Percentiles rank a stretch among this genome's conserved stretches.
Conservation (phyloP, 495 filamentous ascomycete genomes). For the Friedmanniomyces endolithicus region DNA sequence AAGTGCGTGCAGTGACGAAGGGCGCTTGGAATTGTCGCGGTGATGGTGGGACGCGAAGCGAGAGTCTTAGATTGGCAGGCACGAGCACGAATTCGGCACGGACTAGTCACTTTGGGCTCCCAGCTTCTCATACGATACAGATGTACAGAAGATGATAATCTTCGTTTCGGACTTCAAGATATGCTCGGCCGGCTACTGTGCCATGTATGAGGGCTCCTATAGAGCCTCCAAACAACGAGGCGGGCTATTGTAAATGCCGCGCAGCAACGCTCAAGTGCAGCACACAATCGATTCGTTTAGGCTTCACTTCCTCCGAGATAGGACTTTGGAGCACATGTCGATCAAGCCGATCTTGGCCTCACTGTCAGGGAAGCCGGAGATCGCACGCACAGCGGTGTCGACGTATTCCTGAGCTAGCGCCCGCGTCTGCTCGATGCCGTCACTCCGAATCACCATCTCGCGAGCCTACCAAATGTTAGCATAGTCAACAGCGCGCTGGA, state of each 20-base stretch:
- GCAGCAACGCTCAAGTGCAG: not conserved
- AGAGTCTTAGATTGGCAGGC: too few species aligned
- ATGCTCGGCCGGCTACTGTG: not conserved
- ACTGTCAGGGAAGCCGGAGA: constrained; percentile 71
- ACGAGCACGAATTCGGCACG: too few species aligned
- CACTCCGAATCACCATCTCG: constrained; percentile 64
- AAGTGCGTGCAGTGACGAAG: not conserved
- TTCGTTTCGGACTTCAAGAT: too few species aligned
- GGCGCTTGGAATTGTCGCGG: too few species aligned
- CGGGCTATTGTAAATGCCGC: not conserved
- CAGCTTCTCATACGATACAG: not conserved
- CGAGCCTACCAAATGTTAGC: constrained; percentile 49
- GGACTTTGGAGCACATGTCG: constrained; percentile 85
- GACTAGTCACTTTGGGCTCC: too few species aligned
- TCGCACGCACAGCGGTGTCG: constrained; percentile 72
- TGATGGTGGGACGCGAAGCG: not conserved
- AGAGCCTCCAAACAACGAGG: too few species aligned
- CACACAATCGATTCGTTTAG: not conserved
- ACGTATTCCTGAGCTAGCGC: constrained; percentile 81
- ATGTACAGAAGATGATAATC: too few species aligned
- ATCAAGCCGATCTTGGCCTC: constrained; percentile 84
- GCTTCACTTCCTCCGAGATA: constrained; percentile 71
- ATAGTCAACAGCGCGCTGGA: not conserved
- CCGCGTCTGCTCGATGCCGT: constrained; percentile 82
- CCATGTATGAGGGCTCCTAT: too few species aligned